Evolutionary conservation across 1,139 yeast genomes (phyloP).

Genomic region (Geotrichum aggregatum): DNA sequence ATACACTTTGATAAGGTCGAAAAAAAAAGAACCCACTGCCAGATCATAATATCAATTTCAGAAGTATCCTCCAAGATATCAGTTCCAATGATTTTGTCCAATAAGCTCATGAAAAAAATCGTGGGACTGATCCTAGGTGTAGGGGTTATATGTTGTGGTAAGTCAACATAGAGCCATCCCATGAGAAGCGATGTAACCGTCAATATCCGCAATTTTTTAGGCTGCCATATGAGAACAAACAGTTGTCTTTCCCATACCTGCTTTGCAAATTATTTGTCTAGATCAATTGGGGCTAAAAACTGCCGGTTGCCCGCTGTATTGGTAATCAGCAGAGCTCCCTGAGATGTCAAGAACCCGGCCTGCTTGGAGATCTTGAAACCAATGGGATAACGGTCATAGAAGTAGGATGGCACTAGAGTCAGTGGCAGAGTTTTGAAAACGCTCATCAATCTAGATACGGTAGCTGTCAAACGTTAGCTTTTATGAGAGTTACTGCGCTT

Average conservation of each 20-base stretch:
- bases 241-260: conserved; percentile 83
- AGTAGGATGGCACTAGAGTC: conserved; percentile 72
- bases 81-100: conserved; percentile 34
- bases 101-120: conserved; percentile 46
- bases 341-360: conserved; percentile 82
- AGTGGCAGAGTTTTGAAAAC: conserved; percentile 67
- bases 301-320: conserved; percentile 50
- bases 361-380: conserved; percentile 62
- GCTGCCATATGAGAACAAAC: conserved; percentile 74
- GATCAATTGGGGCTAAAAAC: conserved; percentile 45
- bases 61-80: conserved; percentile 24
- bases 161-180: conserved; percentile 86
- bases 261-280: conserved; percentile 41
- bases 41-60: conserved; percentile 37
- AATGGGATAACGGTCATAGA: conserved; percentile 59
- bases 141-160: conserved; percentile 83
- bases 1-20: conserved; percentile 62
- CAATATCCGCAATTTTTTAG: conserved; percentile 48
- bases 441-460: conserved; percentile 55
- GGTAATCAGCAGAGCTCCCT: conserved; percentile 72
- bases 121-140: conserved; percentile 87
- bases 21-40: conserved; percentile 64
- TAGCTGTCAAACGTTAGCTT: too few species aligned
- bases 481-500: too few species aligned
- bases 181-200: conserved; percentile 47